These are phyloP conservation scores for Beauveria brongniartii DNA, from an alignment of 2,329 filamentous ascomycete genomes.

Conservation along the genomic window DNA sequence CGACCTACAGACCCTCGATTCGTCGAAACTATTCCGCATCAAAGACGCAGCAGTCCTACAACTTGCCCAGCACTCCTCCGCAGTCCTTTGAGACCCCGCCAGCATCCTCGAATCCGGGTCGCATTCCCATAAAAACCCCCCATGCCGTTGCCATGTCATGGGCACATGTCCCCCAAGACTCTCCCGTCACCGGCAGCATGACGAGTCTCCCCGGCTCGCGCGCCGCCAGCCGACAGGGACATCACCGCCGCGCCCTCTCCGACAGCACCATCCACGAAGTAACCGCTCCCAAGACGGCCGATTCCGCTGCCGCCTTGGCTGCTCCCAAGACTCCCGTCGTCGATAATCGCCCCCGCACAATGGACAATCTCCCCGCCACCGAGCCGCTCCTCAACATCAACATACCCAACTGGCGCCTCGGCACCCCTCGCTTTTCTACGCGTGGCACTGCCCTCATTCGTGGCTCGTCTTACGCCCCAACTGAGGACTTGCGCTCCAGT, in stretches of 20 bases:
- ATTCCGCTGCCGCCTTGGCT: constrained; percentile 61
- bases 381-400: constrained; percentile 59
- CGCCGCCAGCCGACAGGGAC: constrained; percentile 19
- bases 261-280: constrained; percentile 69
- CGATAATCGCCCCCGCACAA: constrained; percentile 52
- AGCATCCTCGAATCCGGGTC: constrained; percentile 18
- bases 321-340: constrained; percentile 61
- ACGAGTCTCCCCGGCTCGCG: constrained; percentile 24
- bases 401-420: constrained; percentile 79
- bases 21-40: constrained; percentile 44
- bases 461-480: constrained; percentile 71
- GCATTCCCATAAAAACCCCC: constrained; percentile 21
- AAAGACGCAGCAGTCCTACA: constrained; percentile 30
- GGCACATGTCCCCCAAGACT: constrained; percentile 33
- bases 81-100: constrained; percentile 45
- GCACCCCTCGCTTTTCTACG: constrained; percentile 70
- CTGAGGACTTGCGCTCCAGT: constrained; percentile 62
- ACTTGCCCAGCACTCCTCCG: constrained; percentile 53
- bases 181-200: constrained; percentile 28
- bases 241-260: constrained; percentile 59
- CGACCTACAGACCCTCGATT: constrained; percentile 44
- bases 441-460: constrained; percentile 70
- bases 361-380: constrained; percentile 42
- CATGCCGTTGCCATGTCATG: constrained; percentile 23
- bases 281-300: constrained; percentile 43